A percentile compares a stretch with the other conserved stretches of the same genome.
These are phyloP conservation scores for Beta macrorhiza DNA, from an alignment of 179 eudicot species.

Conservation along the genomic window DNA sequence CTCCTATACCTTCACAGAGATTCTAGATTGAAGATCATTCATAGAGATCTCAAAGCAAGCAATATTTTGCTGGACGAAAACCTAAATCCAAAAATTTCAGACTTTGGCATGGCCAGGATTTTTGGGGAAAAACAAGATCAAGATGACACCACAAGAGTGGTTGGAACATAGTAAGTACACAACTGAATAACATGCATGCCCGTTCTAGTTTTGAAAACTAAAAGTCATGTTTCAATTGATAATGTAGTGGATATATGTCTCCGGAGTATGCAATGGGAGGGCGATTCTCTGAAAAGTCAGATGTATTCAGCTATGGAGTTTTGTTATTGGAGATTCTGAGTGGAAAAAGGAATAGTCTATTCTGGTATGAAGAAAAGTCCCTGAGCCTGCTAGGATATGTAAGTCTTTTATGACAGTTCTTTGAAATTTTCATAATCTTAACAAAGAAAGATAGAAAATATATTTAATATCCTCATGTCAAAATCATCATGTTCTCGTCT, in stretches of 20 bases:
- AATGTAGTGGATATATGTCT: conserved; percentile 10
- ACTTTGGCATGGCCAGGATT: conserved; percentile 18
- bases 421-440: no score
- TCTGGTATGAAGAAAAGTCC: conserved; percentile 5
- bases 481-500: neutral
- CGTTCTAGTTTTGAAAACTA: neutral
- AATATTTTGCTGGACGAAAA: conserved; percentile 5
- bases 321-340: conserved; percentile 11
- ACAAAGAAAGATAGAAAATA: neutral
- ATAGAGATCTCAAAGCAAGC: conserved; percentile 18
- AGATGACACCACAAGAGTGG: conserved; percentile 16
- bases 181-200: neutral
- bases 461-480: neutral
- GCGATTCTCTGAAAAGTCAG: conserved; percentile 15
- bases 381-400: conserved; percentile 13
- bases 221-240: neutral
- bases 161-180: conserved; percentile 13
- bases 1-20: conserved; percentile 16
- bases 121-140: conserved; percentile 14
- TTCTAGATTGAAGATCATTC: conserved; percentile 16
- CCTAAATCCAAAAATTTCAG: conserved; percentile 7
- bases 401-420: neutral
- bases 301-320: conserved; percentile 17
- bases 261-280: conserved; percentile 19
- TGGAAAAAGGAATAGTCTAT: neutral